phyloP scores from a whole-genome alignment of 2,329 filamentous ascomycete species.

The Blastomyces percursus region DNA sequence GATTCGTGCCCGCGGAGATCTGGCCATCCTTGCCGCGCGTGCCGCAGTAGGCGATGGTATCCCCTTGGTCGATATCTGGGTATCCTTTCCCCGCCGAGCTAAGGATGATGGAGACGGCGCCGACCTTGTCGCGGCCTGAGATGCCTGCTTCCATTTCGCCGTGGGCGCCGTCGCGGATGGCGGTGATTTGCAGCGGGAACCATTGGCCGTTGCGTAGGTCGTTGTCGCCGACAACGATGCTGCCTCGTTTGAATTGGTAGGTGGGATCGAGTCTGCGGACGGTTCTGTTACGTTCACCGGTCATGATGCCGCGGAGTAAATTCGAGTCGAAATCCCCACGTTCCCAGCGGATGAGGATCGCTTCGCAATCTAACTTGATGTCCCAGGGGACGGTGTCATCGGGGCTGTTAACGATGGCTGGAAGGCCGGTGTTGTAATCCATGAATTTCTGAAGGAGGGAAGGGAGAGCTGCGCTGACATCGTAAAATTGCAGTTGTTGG shows the following conservation, averaged over 20 bases:
- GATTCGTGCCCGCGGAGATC: conserved; percentile 27
- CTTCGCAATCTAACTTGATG: conserved; percentile 12
- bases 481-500: conserved; percentile 10
- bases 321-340: conserved; percentile 10
- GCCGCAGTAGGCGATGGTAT: conserved; percentile 43
- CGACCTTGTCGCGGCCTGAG: conserved; percentile 33
- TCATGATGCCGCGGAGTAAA: conserved; percentile 10
- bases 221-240: conserved; percentile 9
- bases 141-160: conserved; percentile 31
- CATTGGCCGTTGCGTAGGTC: conserved; percentile 20
- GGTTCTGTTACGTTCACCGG: background rate
- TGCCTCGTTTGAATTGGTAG: conserved; percentile 7
- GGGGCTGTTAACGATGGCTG: conserved; percentile 7
- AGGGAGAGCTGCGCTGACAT: conserved; percentile 4
- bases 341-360: conserved; percentile 10
- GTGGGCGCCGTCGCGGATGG: conserved; percentile 21
- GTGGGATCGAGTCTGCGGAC: conserved; percentile 10
- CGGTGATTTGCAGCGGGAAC: conserved; percentile 16
- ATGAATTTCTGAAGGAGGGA: conserved; percentile 9
- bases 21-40: conserved; percentile 31
- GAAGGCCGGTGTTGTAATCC: conserved; percentile 10
- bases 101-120: conserved; percentile 47
- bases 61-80: conserved; percentile 41
- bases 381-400: conserved; percentile 10
- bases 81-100: conserved; percentile 30